phyloP scores from a whole-genome alignment of 768 basidiomycete species.

The Rhizopogon rudus region DNA sequence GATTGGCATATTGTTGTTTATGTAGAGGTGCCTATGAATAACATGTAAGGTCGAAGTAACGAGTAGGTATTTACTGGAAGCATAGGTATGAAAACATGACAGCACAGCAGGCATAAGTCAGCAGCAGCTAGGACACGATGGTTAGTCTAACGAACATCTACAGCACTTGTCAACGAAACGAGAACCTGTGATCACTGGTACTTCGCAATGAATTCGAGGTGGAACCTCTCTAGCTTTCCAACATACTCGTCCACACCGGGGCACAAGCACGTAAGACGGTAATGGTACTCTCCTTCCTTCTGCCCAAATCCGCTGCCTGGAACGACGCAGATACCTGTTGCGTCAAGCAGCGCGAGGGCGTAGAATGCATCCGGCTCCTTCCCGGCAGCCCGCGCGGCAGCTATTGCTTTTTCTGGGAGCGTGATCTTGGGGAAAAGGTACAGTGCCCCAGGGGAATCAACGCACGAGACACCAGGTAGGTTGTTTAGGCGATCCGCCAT shows the following conservation, averaged over 20 bases:
- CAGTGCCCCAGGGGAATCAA: constrained; percentile 85
- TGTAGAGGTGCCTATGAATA: too few species aligned
- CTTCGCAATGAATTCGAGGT: constrained; percentile 52
- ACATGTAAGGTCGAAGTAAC: neutral
- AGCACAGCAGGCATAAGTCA: neutral
- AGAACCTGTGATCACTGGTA: constrained; percentile 23
- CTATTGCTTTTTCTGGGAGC: constrained; percentile 66
- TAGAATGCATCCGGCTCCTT: constrained; percentile 91
- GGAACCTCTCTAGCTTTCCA: constrained; percentile 74
- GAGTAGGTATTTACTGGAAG: neutral
- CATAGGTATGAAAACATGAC: neutral
- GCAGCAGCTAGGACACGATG: neutral
- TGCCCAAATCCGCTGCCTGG: constrained; percentile 96
- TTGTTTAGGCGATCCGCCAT: constrained; percentile 81
- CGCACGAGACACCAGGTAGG: constrained; percentile 86
- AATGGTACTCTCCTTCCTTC: constrained; percentile 84
- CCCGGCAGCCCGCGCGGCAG: constrained; percentile 64
- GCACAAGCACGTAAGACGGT: constrained; percentile 90
- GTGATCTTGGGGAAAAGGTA: constrained; percentile 88
- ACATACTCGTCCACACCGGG: constrained; percentile 94
- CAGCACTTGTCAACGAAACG: neutral
- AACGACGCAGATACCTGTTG: constrained; percentile 90
- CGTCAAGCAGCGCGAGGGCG: constrained; percentile 75
- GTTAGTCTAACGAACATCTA: neutral
- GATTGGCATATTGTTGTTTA: too few species aligned